Percentiles rank a stretch among this genome's conserved stretches.
Conservation (phyloP, 768 basidiomycete genomes). For the Clitopilus hobsonii region DNA sequence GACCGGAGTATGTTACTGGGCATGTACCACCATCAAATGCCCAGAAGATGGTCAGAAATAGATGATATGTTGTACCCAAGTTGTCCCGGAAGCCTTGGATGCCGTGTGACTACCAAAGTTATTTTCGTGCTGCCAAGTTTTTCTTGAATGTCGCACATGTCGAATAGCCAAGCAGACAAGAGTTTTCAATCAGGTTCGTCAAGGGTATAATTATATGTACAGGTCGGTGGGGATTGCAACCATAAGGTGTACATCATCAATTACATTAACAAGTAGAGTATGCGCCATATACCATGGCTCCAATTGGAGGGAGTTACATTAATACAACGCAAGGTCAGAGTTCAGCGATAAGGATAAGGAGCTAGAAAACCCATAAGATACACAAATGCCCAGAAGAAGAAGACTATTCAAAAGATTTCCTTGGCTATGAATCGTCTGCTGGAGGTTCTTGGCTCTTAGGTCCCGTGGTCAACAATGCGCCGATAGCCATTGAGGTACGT, state of each 20-base stretch:
- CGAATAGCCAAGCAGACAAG: conserved; percentile 11
- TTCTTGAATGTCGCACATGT: conserved; percentile 7
- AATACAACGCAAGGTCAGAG: too few relatives aligned
- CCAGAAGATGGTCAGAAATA: background rate
- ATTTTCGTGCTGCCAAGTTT: background rate
- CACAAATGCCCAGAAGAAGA: conserved; percentile 10
- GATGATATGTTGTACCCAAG: background rate
- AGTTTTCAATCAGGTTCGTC: conserved; percentile 5
- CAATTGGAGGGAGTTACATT: too few relatives aligned
- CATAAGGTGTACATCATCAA: background rate
- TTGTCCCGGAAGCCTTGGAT: background rate
- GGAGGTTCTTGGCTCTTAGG: conserved; percentile 30
- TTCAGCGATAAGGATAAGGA: conserved; percentile 2
- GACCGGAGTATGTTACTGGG: background rate
- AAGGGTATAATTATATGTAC: background rate
- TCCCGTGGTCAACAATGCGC: conserved; percentile 57
- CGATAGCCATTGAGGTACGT: conserved; percentile 76
- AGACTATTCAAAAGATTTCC: conserved; percentile 4
- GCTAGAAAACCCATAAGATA: conserved; percentile 14
- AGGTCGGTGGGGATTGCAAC: background rate
- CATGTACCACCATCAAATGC: background rate
- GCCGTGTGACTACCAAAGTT: background rate
- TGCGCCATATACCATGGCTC: too few relatives aligned
- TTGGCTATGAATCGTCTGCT: conserved; percentile 23
- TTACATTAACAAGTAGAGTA: background rate